Evolutionary conservation across 2,329 filamentous ascomycete genomes (phyloP).

Genomic region (Xylaria sp.): DNA sequence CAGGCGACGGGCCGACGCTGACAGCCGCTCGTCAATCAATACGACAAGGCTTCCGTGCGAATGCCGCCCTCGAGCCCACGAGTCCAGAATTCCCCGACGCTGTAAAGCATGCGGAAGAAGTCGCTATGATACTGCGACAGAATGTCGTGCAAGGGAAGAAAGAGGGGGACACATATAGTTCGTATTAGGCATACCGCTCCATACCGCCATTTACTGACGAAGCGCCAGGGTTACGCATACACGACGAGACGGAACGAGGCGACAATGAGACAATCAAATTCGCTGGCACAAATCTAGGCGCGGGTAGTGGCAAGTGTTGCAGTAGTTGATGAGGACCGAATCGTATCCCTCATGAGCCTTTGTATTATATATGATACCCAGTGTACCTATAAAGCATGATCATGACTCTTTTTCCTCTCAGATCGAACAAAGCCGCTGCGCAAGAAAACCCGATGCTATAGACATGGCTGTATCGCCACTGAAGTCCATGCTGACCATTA

Average conservation of each 20-base stretch:
- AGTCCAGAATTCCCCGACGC: slow-evolving; percentile 70
- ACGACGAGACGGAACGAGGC: slow-evolving; percentile 88
- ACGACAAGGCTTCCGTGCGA: slow-evolving; percentile 77
- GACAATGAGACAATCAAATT: slow-evolving; percentile 92
- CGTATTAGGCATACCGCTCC: slow-evolving; percentile 47
- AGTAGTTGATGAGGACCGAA: slow-evolving; percentile 39
- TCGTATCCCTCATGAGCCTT: slow-evolving; percentile 19
- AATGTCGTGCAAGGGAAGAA: slow-evolving; percentile 88
- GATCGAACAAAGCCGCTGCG: slow-evolving; percentile 24
- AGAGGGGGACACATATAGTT: slow-evolving; percentile 69
- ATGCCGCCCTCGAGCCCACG: slow-evolving; percentile 67
- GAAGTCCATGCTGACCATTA: slow-evolving; percentile 38
- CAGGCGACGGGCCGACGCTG: slow-evolving; percentile 78
- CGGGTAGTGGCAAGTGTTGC: slow-evolving; percentile 43
- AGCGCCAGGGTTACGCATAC: slow-evolving; percentile 80
- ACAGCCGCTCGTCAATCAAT: slow-evolving; percentile 77
- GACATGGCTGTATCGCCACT: slow-evolving; percentile 31
- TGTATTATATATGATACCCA: slow-evolving; percentile 49
- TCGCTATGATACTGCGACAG: slow-evolving; percentile 80
- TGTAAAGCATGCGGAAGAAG: slow-evolving; percentile 82
- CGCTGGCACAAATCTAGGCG: slow-evolving; percentile 52
- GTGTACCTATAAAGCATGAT: slow-evolving; percentile 42
- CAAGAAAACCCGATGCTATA: slow-evolving; percentile 31
- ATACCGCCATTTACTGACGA: slow-evolving; percentile 22
- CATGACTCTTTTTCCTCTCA: slow-evolving; percentile 27